These are phyloP conservation scores for Acanthamoeba sp. DNA, from an alignment of 208 protist genomes.

Conservation along the genomic window DNA sequence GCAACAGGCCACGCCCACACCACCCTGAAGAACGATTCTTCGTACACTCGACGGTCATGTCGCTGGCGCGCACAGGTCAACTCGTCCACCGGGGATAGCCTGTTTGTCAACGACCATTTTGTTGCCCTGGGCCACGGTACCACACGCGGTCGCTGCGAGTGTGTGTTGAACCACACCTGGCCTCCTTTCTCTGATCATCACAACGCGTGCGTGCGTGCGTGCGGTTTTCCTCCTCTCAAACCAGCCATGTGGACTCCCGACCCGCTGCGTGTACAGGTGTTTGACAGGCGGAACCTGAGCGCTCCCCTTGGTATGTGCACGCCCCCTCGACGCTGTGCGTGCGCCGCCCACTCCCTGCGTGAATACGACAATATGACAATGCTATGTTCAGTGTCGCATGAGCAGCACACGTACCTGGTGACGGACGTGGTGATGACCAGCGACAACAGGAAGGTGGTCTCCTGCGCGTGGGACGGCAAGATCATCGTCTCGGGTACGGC, in stretches of 20 bases:
- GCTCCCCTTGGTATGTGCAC: background rate
- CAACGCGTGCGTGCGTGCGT: too few relatives aligned
- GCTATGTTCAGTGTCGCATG: background rate
- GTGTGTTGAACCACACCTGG: too few relatives aligned
- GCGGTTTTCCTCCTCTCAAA: too few relatives aligned
- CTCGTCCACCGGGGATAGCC: background rate
- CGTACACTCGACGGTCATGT: too few relatives aligned
- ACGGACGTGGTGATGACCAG: conserved; percentile 27
- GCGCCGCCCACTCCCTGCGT: background rate
- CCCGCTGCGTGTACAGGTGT: background rate
- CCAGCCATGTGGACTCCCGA: too few relatives aligned
- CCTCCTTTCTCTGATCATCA: too few relatives aligned
- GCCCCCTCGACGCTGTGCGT: background rate
- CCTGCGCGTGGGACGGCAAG: background rate
- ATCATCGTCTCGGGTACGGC: background rate
- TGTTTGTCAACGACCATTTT: background rate
- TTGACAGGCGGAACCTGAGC: background rate
- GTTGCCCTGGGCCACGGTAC: background rate
- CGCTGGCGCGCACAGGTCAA: background rate
- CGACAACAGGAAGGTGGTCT: background rate
- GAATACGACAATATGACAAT: background rate
- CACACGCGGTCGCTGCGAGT: too few relatives aligned
- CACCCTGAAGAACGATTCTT: too few relatives aligned
- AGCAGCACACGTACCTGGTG: background rate
- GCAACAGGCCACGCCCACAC: too few relatives aligned